Evolutionary conservation across 2,329 filamentous ascomycete genomes (phyloP).

Genomic region (Cladosporium colombiae): DNA sequence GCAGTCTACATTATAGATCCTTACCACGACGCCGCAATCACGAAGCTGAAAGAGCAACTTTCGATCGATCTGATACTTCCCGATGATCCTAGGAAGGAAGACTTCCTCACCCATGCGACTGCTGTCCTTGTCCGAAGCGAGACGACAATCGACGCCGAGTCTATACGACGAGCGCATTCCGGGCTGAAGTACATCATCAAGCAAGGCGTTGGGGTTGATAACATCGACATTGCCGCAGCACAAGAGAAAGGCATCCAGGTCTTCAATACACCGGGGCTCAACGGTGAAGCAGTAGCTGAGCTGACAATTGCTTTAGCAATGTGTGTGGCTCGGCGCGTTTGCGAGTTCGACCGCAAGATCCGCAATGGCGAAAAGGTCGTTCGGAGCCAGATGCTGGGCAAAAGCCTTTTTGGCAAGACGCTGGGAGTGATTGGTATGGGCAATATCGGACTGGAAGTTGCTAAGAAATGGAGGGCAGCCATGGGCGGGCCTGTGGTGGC

Average conservation of each 20-base stretch:
- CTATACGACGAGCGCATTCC: constrained; percentile 32
- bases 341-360: constrained; percentile 33
- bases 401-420: constrained; percentile 37
- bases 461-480: constrained; percentile 39
- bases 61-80: constrained; percentile 28
- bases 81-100: constrained; percentile 20
- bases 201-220: constrained; percentile 51
- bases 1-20: constrained; percentile 32
- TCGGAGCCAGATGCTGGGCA: constrained; percentile 33
- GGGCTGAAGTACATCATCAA: constrained; percentile 48
- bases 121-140: constrained; percentile 32
- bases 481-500: constrained; percentile 37
- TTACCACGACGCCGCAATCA: constrained; percentile 34
- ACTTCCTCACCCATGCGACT: constrained; percentile 29
- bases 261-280: constrained; percentile 49
- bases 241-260: constrained; percentile 47
- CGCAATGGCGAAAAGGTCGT: constrained; percentile 29
- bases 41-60: constrained; percentile 22
- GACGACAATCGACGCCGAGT: constrained; percentile 26
- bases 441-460: constrained; percentile 39
- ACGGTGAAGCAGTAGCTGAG: constrained; percentile 44
- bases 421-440: constrained; percentile 45
- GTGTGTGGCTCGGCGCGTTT: constrained; percentile 35
- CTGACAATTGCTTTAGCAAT: constrained; percentile 37
- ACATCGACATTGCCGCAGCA: constrained; percentile 49